Evolutionary conservation across 2,329 filamentous ascomycete genomes (phyloP).

Genomic region (Blastomyces emzantsi): DNA sequence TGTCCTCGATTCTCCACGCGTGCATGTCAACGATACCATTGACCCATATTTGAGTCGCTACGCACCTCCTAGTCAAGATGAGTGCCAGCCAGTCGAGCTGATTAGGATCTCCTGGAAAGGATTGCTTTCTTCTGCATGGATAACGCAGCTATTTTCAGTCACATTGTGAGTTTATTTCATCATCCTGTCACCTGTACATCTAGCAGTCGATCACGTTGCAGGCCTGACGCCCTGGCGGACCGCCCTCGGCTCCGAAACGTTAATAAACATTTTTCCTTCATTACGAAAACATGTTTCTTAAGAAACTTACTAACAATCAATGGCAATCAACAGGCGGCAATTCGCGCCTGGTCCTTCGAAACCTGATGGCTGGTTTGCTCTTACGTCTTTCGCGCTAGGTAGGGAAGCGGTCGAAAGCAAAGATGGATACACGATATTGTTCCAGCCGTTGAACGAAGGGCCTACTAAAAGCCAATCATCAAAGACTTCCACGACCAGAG

Average conservation of each 20-base stretch:
- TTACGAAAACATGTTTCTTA: not conserved
- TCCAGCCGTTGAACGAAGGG: slow-evolving; percentile 3
- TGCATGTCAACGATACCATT: slow-evolving; percentile 30
- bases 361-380: slow-evolving; percentile 27
- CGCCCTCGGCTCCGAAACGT: not conserved
- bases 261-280: not conserved
- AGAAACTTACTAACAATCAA: not conserved
- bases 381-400: slow-evolving; percentile 27
- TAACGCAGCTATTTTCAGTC: slow-evolving; percentile 28
- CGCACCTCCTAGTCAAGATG: slow-evolving; percentile 26
- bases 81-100: slow-evolving; percentile 20
- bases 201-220: not conserved
- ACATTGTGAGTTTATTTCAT: slow-evolving; percentile 28
- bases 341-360: slow-evolving; percentile 6
- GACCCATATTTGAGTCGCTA: slow-evolving; percentile 40
- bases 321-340: slow-evolving; percentile 6
- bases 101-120: slow-evolving; percentile 38
- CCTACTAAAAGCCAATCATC: slow-evolving; percentile 7
- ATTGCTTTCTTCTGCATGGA: slow-evolving; percentile 34
- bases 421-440: slow-evolving; percentile 33
- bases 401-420: slow-evolving; percentile 32
- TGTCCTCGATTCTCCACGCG: slow-evolving; percentile 34
- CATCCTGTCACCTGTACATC: not conserved
- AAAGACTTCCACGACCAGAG: not conserved
- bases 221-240: not conserved